Evolutionary conservation across 352 stramenopile species (phyloP), one percentile per base, ranked within the genome.

Genomic region (Globisporangium abappressorium): DNA sequence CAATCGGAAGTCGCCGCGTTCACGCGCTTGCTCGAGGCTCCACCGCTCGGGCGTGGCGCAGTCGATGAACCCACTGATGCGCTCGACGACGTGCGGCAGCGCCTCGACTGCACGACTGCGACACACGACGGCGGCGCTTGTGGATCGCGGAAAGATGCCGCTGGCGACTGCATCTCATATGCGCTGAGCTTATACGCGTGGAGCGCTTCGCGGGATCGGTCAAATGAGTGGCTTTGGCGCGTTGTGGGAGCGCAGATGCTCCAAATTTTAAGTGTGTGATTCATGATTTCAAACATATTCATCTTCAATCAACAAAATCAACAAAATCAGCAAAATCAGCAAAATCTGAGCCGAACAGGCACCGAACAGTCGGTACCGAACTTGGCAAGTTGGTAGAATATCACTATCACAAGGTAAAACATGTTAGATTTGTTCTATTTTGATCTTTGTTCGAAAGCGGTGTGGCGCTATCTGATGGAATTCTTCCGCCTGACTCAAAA

Each of bases 11-110:
- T 28, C 7, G 43, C 6, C 28, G 14, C 26, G 15, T 11, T 9
- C 57, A 53, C 57, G 53, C 18, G 36, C 59, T 26, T 24, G 59
- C 22, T 8, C 14, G 12, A 65, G 5, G 20, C 12, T 65, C 43
- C 60, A 65, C 7, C 11, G 22, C 18, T 26, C 24, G 14, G 60
- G 60, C 5, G 22, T 36, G 6, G 28, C 43, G 12, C 34, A 24
- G 30, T 65, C 60, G 15, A 65, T 3, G 47, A 47, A 66, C 18
- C 12, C 46, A 30, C 60, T 66, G 28, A 66, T 43, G 14, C 7
- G 18, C 12, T 49, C 15, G 9, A 58, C 60, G 47, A 59, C 47
- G 11, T 59, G 46, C 11, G 26, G 15, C 18, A 58, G 46, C 47
- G 47, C 60, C 24, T n/a, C 28, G 15, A 66, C 11, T 0, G 20